Conservation (phyloP, 2,329 filamentous ascomycete species). For the Alternaria triticimaculans region DNA sequence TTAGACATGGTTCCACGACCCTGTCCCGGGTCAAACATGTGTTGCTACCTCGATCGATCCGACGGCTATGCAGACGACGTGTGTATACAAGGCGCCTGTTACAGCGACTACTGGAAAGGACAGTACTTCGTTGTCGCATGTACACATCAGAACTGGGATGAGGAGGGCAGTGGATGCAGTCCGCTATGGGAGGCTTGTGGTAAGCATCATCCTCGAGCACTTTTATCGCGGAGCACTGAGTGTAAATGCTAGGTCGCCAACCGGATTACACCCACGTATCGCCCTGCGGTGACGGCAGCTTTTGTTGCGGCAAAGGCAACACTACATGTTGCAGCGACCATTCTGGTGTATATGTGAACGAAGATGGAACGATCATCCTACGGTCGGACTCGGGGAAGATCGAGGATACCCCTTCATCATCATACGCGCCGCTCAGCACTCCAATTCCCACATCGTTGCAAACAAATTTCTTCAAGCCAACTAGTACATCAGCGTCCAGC, state of each 20-base stretch:
- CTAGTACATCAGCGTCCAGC: not conserved
- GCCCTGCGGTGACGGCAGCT: not conserved
- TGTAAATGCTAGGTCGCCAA: not conserved
- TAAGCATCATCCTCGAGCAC: not conserved
- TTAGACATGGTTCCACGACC: not conserved
- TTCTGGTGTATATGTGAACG: not conserved
- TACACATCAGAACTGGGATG: not conserved
- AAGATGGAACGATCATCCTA: not conserved
- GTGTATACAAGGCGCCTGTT: not conserved
- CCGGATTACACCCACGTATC: not conserved
- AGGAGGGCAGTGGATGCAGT: not conserved
- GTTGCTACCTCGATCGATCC: not conserved
- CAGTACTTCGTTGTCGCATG: not conserved
- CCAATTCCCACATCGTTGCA: not conserved
- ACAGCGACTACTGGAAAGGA: not conserved
- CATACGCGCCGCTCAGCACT: not conserved
- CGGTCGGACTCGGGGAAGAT: not conserved
- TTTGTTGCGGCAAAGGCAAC: not conserved
- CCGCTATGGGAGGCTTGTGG: not conserved
- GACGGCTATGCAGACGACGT: not conserved
- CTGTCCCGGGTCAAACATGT: not conserved
- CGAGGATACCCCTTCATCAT: not conserved
- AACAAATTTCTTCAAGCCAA: not conserved
- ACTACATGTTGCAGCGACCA: not conserved
- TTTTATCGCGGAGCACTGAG: not conserved